Conservation (phyloP, 768 basidiomycete species). For the Steccherinum ochraceum region DNA sequence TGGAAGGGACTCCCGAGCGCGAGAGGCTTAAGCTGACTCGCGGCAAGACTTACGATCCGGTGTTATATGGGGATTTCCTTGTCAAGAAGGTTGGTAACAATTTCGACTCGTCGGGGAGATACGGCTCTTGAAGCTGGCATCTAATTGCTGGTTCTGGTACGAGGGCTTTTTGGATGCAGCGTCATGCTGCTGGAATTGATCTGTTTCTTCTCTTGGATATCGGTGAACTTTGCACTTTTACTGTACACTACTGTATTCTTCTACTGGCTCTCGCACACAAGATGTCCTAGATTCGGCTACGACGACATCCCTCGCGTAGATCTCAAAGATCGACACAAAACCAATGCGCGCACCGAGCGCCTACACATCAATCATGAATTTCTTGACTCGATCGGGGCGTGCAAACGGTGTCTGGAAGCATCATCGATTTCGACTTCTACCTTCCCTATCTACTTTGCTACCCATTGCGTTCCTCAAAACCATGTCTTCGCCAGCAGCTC, state of each 20-base stretch:
- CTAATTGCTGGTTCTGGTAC: not conserved
- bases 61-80: conserved; percentile 78
- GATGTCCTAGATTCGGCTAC: too few species aligned
- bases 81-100: conserved; percentile 66
- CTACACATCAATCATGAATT: not conserved
- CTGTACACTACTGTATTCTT: too few species aligned
- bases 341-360: not conserved
- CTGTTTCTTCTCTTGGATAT: not conserved
- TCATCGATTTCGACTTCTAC: not conserved
- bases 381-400: not conserved
- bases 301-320: too few species aligned
- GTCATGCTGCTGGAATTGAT: not conserved
- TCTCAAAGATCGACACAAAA: too few species aligned
- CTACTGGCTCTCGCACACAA: too few species aligned
- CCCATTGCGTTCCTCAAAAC: conserved; percentile 3
- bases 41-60: conserved; percentile 33
- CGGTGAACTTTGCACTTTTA: not conserved
- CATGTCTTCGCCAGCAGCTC: conserved; percentile 21
- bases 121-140: conserved; percentile 18
- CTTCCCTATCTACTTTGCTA: not conserved
- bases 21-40: conserved; percentile 13
- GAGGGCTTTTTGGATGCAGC: too few species aligned
- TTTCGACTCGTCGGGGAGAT: conserved; percentile 43
- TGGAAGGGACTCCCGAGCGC: conserved; percentile 17
- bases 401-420: not conserved